Evolutionary conservation across 495 filamentous ascomycete species (phyloP).

Genomic region (Hypoxylon lienhwacheense): DNA sequence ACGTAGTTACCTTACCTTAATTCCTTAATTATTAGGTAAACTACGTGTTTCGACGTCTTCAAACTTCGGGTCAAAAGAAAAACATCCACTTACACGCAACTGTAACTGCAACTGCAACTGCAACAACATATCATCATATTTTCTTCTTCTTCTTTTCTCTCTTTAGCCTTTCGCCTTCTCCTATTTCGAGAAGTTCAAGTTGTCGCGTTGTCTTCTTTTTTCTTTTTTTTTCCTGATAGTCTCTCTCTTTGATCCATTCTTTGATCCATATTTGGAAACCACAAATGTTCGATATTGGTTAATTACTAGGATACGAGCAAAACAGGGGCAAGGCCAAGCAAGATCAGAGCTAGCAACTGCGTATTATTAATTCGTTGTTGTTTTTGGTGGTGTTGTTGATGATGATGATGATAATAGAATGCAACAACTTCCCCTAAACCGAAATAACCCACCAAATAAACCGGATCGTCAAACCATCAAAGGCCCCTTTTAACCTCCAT

Average conservation of each 20-base stretch:
- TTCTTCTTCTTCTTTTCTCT: not conserved
- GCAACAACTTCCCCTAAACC: conserved; percentile 11
- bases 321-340: conserved; percentile 23
- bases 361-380: not conserved
- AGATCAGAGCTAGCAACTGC: conserved; percentile 1
- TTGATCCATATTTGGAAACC: conserved; percentile 20
- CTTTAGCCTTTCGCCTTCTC: conserved; percentile 3
- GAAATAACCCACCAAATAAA: too few species aligned
- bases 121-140: not conserved
- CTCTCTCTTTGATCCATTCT: conserved; percentile 22
- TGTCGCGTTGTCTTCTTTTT: conserved; percentile 1
- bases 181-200: not conserved
- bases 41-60: conserved; percentile 31
- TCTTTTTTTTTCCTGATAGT: conserved; percentile 6
- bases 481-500: not conserved
- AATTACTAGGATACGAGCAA: conserved; percentile 29
- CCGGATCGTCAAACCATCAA: conserved; percentile 1
- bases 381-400: too few species aligned
- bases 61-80: not conserved
- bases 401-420: conserved; percentile 24
- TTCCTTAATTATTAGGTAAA: too few species aligned
- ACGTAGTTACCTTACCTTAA: too few species aligned
- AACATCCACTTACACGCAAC: conserved; percentile 9
- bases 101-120: not conserved
- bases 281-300: conserved; percentile 8